A percentile compares a stretch with the other conserved stretches of the same genome.
These are phyloP conservation scores for Hirschioporus abietinus DNA, from an alignment of 768 basidiomycete genomes.

Conservation along the genomic window DNA sequence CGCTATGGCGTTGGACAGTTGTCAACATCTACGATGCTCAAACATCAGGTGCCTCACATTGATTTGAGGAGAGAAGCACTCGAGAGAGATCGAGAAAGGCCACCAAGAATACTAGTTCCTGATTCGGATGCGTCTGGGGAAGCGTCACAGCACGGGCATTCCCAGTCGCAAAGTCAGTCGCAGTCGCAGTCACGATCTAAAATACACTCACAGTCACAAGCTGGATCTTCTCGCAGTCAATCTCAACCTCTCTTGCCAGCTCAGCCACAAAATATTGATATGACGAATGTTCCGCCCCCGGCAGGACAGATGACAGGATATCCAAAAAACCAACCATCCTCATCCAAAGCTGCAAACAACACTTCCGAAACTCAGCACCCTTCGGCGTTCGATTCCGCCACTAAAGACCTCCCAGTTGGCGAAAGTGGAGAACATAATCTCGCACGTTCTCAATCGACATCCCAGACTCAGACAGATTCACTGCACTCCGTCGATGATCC, in stretches of 20 bases:
- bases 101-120: background rate
- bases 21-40: background rate
- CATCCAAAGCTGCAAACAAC: background rate
- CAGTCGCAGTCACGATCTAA: background rate
- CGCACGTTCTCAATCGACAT: background rate
- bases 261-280: background rate
- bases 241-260: background rate
- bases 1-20: background rate
- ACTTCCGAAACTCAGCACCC: background rate
- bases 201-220: too few species aligned
- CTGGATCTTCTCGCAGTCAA: background rate
- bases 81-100: background rate
- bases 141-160: background rate
- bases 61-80: background rate
- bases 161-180: constrained; percentile 1
- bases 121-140: background rate
- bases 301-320: background rate
- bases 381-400: background rate
- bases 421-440: background rate
- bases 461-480: background rate
- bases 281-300: background rate
- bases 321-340: background rate
- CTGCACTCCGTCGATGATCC: background rate
- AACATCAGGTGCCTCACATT: background rate
- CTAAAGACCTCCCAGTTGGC: background rate